These are phyloP conservation scores for Acacia acuminata DNA, from an alignment of 306 rosid genomes.

Conservation along the genomic window DNA sequence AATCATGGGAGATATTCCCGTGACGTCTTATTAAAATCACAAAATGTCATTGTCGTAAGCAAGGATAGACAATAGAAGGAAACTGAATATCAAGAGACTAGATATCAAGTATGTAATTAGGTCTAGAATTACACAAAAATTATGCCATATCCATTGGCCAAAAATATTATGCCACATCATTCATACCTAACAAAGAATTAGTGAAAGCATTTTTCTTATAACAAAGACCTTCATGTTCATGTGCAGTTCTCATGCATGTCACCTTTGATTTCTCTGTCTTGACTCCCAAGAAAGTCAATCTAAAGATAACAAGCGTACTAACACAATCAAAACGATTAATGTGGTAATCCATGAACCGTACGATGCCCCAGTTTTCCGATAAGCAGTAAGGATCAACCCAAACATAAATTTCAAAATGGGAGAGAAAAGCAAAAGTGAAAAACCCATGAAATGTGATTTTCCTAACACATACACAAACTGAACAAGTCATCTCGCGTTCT, in stretches of 20 bases:
- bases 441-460: background rate
- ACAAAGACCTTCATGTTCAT: background rate
- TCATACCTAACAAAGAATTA: conserved; percentile 1
- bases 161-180: too few relatives aligned
- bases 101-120: background rate
- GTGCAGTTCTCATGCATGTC: background rate
- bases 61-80: background rate
- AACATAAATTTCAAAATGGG: background rate
- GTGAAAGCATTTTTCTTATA: background rate
- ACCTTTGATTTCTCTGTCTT: background rate
- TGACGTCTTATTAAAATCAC: background rate
- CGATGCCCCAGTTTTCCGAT: background rate
- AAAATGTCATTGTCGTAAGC: background rate
- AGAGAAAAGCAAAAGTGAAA: background rate
- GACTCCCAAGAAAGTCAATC: background rate
- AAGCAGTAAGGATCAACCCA: background rate
- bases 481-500: background rate
- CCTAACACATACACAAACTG: background rate
- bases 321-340: background rate
- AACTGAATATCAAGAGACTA: background rate
- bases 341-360: background rate
- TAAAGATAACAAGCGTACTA: background rate
- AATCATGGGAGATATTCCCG: background rate
- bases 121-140: conserved; percentile 1
- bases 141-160: too few relatives aligned